These are phyloP conservation scores for Pichiaceae sp. DNA, from an alignment of 1,139 yeast genomes.

Conservation along the genomic window DNA sequence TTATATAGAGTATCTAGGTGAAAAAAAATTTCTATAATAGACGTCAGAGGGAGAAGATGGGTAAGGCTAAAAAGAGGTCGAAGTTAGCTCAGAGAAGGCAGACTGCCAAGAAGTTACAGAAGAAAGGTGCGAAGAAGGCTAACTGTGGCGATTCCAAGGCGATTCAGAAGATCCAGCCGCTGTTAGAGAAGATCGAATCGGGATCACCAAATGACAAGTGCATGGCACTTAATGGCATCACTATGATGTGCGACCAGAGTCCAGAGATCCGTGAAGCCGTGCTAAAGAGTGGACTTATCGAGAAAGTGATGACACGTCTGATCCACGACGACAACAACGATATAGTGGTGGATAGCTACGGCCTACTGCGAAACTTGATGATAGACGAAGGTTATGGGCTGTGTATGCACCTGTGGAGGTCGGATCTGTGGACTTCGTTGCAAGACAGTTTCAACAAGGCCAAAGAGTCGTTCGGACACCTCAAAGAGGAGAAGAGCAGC, in stretches of 20 bases:
- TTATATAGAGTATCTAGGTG: no score
- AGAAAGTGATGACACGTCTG: slow-evolving; percentile 53
- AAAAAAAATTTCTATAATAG: no score
- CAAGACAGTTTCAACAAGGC: slow-evolving; percentile 43
- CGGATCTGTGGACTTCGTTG: slow-evolving; percentile 61
- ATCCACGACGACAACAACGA: slow-evolving; percentile 65
- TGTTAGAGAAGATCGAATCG: slow-evolving; percentile 57
- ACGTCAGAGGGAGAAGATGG: slow-evolving; percentile 52
- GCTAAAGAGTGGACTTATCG: slow-evolving; percentile 63
- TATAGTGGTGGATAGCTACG: slow-evolving; percentile 71
- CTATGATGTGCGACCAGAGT: slow-evolving; percentile 60
- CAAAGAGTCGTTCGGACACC: slow-evolving; percentile 35
- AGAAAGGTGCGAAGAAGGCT: slow-evolving; percentile 4
- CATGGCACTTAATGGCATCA: slow-evolving; percentile 69
- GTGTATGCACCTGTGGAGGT: slow-evolving; percentile 67
- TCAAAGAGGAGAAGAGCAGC: slow-evolving; percentile 27
- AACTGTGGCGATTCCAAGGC: slow-evolving; percentile 41
- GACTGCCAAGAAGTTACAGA: slow-evolving; percentile 18
- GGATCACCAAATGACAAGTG: slow-evolving; percentile 64
- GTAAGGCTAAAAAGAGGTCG: slow-evolving; percentile 65
- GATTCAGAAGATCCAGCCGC: slow-evolving; percentile 54
- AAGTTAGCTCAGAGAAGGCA: slow-evolving; percentile 37
- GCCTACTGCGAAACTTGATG: slow-evolving; percentile 69
- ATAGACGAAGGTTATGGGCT: slow-evolving; percentile 89
- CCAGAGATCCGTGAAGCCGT: slow-evolving; percentile 50